These are phyloP conservation scores for Aureobasidium sp. DNA, from an alignment of 2,329 filamentous ascomycete species.

Conservation along the genomic window DNA sequence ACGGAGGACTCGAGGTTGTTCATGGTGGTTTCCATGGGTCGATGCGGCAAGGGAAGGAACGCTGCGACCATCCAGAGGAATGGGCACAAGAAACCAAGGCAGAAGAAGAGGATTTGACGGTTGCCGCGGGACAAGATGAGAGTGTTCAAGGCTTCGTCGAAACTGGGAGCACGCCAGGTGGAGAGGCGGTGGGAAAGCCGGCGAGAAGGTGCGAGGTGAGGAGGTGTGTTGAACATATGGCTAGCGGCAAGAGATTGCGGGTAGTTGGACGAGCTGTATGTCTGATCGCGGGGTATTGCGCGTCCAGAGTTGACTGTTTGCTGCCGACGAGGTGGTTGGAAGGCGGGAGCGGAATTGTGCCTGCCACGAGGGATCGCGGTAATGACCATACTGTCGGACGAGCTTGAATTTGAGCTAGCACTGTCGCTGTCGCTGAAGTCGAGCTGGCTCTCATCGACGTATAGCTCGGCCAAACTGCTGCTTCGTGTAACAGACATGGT, in stretches of 20 bases:
- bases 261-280: neutral
- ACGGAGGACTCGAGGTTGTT: slow-evolving; percentile 17
- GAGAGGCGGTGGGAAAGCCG: slow-evolving; percentile 20
- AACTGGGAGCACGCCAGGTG: slow-evolving; percentile 26
- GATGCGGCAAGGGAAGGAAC: slow-evolving; percentile 25
- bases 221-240: slow-evolving; percentile 18
- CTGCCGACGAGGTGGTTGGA: neutral
- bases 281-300: slow-evolving; percentile 6
- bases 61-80: slow-evolving; percentile 29
- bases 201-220: slow-evolving; percentile 22
- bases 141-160: slow-evolving; percentile 27
- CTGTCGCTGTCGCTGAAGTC: neutral
- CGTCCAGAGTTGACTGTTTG: neutral
- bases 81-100: slow-evolving; percentile 28
- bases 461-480: slow-evolving; percentile 12
- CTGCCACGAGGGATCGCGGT: slow-evolving; percentile 10
- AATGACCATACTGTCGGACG: slow-evolving; percentile 15
- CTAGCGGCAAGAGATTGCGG: slow-evolving; percentile 1
- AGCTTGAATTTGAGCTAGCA: neutral
- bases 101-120: slow-evolving; percentile 28
- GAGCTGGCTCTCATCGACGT: slow-evolving; percentile 3
- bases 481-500: neutral
- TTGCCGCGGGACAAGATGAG: slow-evolving; percentile 25
- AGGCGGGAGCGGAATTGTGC: neutral
- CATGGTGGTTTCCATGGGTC: slow-evolving; percentile 19